These are phyloP conservation scores for Pelomyxa schiedti DNA, from an alignment of 78 protist genomes.

Conservation along the genomic window DNA sequence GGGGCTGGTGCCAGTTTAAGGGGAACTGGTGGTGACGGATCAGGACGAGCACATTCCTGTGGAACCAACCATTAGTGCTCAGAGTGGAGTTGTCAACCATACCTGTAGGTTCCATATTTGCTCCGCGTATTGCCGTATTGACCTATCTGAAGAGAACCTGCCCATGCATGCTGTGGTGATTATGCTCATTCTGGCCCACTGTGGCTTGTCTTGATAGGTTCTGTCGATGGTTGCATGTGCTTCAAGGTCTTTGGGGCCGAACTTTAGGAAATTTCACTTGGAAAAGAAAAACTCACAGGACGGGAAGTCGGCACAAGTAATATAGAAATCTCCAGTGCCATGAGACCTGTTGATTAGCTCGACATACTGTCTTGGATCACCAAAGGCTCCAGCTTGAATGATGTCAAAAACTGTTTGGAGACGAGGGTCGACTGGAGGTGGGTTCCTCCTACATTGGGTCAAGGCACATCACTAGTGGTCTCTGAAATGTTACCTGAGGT, in stretches of 20 bases:
- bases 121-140: slow-evolving; percentile 81
- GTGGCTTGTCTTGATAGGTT: slow-evolving; percentile 5
- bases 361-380: slow-evolving; percentile 18
- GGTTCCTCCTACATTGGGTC: background rate
- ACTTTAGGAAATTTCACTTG: too few relatives aligned
- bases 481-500: background rate
- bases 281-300: too few relatives aligned
- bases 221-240: slow-evolving; percentile 17
- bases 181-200: slow-evolving; percentile 40
- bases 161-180: slow-evolving; percentile 49
- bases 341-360: slow-evolving; percentile 22
- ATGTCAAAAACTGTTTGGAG: slow-evolving; percentile 41
- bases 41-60: too few relatives aligned
- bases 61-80: too few relatives aligned
- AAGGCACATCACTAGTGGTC: too few relatives aligned
- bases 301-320: slow-evolving; percentile 50
- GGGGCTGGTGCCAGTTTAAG: too few relatives aligned
- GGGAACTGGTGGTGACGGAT: too few relatives aligned
- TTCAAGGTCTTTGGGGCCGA: too few relatives aligned
- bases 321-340: slow-evolving; percentile 52
- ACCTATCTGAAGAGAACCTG: slow-evolving; percentile 80
- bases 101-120: slow-evolving; percentile 73
- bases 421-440: slow-evolving; percentile 11
- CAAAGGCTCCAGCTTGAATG: slow-evolving; percentile 57
- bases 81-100: too few relatives aligned